Percentiles rank a stretch among this genome's conserved stretches.
Evolutionary conservation across 768 basidiomycete species (phyloP).

Genomic region (Erythrobasidium yunnanense): DNA sequence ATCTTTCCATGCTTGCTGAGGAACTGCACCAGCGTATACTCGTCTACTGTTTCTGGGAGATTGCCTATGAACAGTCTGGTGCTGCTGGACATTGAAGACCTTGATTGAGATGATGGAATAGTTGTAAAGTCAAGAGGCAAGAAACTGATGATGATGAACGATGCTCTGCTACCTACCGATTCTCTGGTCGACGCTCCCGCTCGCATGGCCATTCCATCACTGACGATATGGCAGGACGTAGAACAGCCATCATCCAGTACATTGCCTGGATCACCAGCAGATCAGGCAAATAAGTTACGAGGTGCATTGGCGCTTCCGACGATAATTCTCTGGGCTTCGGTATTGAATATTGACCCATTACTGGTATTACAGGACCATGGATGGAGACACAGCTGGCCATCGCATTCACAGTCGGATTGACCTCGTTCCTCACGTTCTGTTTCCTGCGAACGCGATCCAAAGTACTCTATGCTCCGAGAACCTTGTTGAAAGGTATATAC

Average conservation of each 20-base stretch:
- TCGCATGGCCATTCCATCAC: not conserved
- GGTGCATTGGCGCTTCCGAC: not conserved
- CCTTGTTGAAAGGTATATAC: constrained; percentile 71
- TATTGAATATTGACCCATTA: no score
- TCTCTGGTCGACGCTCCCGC: no score
- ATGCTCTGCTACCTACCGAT: no score
- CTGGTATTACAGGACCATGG: constrained; percentile 60
- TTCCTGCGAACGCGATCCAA: constrained; percentile 81
- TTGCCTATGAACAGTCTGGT: constrained; percentile 34
- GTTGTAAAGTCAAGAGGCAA: no score
- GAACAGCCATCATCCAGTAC: not conserved
- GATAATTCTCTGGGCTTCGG: not conserved
- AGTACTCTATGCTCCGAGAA: constrained; percentile 78
- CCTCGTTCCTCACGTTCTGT: constrained; percentile 76
- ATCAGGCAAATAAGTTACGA: constrained; percentile 25
- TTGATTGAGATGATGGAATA: no score
- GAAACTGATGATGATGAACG: no score
- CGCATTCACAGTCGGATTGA: constrained; percentile 62
- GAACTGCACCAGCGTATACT: constrained; percentile 70
- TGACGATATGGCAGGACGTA: not conserved
- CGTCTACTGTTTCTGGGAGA: constrained; percentile 30
- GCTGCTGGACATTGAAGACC: constrained; percentile 6
- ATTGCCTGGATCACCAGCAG: constrained; percentile 11
- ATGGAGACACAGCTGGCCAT: constrained; percentile 79
- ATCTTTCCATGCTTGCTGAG: constrained; percentile 89